Percentiles rank a stretch among this genome's conserved stretches.
Conservation (phyloP, 225 moss, liverwort and hornwort species). For the Straminergon stramineum region DNA sequence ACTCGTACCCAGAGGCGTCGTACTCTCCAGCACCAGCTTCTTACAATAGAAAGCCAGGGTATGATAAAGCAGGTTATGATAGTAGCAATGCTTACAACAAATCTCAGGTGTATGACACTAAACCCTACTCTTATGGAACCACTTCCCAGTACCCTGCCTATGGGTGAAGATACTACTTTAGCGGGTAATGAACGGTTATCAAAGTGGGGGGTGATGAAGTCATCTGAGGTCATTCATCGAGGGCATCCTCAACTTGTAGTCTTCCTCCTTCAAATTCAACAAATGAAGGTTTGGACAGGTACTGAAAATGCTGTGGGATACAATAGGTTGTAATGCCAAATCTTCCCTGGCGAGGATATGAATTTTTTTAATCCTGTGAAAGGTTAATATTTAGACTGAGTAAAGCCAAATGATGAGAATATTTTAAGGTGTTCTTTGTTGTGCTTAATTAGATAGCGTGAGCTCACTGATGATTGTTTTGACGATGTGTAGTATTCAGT, state of each 20-base stretch:
- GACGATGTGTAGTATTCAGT: neutral
- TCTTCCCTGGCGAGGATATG: neutral
- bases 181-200: neutral
- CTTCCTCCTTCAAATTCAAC: neutral
- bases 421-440: neutral
- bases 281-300: conserved; percentile 17
- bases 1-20: conserved; percentile 26
- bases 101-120: conserved; percentile 36
- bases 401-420: conserved; percentile 2
- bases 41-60: conserved; percentile 37
- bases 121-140: conserved; percentile 45
- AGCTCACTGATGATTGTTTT: neutral
- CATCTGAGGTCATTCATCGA: neutral
- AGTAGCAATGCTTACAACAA: conserved; percentile 22
- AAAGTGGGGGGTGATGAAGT: neutral
- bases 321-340: neutral
- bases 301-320: conserved; percentile 1
- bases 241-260: neutral
- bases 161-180: conserved; percentile 12
- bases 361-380: neutral
- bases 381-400: conserved; percentile 4
- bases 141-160: conserved; percentile 37
- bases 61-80: conserved; percentile 28
- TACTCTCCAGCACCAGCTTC: conserved; percentile 22
- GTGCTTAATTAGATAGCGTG: neutral